phyloP scores from a whole-genome alignment of 345 rosid species.

The Euphorbia peplus region DNA sequence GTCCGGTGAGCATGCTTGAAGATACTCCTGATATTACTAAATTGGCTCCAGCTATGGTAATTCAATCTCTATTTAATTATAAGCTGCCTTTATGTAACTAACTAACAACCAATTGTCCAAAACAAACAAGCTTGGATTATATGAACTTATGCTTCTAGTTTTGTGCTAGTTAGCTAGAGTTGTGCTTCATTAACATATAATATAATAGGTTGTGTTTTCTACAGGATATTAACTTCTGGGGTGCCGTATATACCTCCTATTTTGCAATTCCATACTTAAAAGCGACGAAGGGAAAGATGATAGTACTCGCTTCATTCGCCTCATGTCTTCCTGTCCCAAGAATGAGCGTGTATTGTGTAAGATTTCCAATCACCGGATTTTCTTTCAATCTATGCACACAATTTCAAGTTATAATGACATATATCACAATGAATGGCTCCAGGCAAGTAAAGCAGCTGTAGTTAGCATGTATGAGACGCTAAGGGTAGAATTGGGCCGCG shows the following conservation, averaged over 20 bases:
- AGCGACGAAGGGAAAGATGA: slow-evolving; percentile 43
- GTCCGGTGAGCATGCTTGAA: slow-evolving; percentile 45
- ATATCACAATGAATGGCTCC: not conserved
- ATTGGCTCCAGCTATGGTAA: slow-evolving; percentile 47
- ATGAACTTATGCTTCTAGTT: not conserved
- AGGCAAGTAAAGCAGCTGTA: slow-evolving; percentile 62
- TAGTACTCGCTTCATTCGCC: slow-evolving; percentile 42
- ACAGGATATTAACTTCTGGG: slow-evolving; percentile 56
- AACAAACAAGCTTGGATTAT: too few species aligned
- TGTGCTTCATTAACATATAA: not conserved
- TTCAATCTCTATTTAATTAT: not conserved
- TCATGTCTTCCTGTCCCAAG: slow-evolving; percentile 43
- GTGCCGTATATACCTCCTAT: slow-evolving; percentile 40
- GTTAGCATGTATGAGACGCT: slow-evolving; percentile 42
- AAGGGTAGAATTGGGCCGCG: slow-evolving; percentile 37
- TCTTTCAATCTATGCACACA: not conserved
- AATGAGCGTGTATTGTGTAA: slow-evolving; percentile 44
- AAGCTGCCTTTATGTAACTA: not conserved
- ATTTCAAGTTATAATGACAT: too few species aligned
- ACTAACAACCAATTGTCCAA: too few species aligned
- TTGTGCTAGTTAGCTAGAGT: too few species aligned
- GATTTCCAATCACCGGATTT: not conserved
- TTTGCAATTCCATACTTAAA: slow-evolving; percentile 41
- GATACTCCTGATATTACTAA: slow-evolving; percentile 41
- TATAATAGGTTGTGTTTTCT: not conserved